These are phyloP conservation scores for Arthrobotrys musiformis DNA, from an alignment of 2,329 filamentous ascomycete species.

Conservation along the genomic window DNA sequence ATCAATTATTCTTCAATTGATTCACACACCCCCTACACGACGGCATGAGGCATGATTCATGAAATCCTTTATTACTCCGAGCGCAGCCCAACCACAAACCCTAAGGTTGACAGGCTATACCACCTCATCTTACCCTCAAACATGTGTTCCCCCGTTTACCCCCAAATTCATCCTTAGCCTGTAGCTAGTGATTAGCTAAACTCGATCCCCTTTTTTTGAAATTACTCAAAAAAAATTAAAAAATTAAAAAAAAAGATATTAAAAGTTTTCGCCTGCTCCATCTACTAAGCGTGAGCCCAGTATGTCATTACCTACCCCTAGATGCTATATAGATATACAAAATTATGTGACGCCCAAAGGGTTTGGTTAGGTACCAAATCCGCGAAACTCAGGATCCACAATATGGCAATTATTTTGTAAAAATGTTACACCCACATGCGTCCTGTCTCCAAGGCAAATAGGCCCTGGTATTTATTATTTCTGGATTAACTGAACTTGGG, in stretches of 20 bases:
- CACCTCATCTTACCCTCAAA: no score
- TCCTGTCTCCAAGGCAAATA: no score
- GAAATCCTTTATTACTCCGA: not conserved
- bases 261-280: not conserved
- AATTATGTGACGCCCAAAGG: no score
- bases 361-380: no score
- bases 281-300: not conserved
- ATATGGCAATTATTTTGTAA: no score
- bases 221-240: not conserved
- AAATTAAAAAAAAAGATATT: not conserved
- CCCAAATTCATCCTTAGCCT: not conserved
- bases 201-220: not conserved
- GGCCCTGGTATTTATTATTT: no score
- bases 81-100: not conserved
- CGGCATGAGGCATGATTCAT: slow-evolving; percentile 9
- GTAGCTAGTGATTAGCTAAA: not conserved
- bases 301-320: not conserved
- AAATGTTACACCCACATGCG: not conserved
- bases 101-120: not conserved
- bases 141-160: not conserved
- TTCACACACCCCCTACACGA: not conserved
- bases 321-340: no score
- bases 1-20: not conserved
- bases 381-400: no score
- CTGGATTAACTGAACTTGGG: slow-evolving; percentile 26